Conservation (phyloP, 495 filamentous ascomycete species). For the Aspergillus affinis region DNA sequence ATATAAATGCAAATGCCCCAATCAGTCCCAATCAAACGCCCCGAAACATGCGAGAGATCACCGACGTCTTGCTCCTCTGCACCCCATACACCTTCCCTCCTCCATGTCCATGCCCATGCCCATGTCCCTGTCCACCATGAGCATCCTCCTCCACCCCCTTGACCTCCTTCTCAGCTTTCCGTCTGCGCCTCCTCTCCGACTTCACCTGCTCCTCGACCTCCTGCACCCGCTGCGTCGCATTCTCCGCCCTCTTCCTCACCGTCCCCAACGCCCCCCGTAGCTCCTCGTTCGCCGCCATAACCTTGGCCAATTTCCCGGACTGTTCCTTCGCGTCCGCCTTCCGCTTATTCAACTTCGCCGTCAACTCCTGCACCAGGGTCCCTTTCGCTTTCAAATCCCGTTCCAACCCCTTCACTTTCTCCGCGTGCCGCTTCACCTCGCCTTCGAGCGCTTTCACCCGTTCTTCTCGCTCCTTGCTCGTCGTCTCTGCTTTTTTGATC, state of each 20-base stretch:
- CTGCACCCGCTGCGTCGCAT: neutral
- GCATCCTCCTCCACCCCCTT: neutral
- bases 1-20: neutral
- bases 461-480: neutral
- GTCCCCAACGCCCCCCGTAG: neutral
- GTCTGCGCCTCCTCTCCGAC: neutral
- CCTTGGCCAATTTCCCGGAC: neutral
- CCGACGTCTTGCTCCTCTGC: neutral
- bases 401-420: neutral
- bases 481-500: neutral
- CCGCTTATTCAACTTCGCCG: neutral
- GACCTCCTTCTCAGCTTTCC: neutral
- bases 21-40: neutral
- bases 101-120: neutral
- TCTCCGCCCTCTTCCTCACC: neutral
- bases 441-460: neutral
- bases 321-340: neutral
- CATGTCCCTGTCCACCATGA: neutral
- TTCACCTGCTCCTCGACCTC: neutral
- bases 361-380: neutral
- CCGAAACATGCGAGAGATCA: neutral
- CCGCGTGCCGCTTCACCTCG: neutral
- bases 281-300: neutral
- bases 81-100: neutral
- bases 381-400: neutral